phyloP scores from a whole-genome alignment of 495 filamentous ascomycete genomes.

The Tuber calosporum region DNA sequence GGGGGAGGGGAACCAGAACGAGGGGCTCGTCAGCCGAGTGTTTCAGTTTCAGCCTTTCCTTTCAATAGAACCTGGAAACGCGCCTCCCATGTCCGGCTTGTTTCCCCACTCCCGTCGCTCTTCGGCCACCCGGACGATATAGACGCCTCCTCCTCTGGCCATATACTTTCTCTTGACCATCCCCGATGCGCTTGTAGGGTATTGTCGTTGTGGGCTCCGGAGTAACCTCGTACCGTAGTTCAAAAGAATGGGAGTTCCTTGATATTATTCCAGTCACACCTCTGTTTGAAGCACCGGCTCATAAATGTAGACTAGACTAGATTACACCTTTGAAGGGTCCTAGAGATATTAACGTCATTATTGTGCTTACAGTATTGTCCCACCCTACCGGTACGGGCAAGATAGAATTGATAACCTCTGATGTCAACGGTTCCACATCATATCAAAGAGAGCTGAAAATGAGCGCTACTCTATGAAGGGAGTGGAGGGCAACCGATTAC shows the following conservation, averaged over 20 bases:
- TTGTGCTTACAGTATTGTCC: not conserved
- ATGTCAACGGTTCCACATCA: not conserved
- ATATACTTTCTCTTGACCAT: not conserved
- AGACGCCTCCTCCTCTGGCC: constrained; percentile 47
- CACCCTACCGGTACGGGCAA: not conserved
- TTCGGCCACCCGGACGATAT: constrained; percentile 54
- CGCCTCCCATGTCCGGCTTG: constrained; percentile 58
- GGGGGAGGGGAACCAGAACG: not conserved
- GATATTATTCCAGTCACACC: not conserved
- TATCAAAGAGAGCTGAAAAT: not conserved
- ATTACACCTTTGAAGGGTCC: not conserved
- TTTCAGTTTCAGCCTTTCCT: constrained; percentile 11
- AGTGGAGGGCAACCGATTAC: not conserved
- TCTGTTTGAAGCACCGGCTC: not conserved
- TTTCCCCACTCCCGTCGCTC: constrained; percentile 55
- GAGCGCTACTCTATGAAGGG: not conserved
- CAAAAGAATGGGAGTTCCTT: not conserved
- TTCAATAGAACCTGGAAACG: constrained; percentile 2
- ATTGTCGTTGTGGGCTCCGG: not conserved
- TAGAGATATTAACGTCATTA: not conserved
- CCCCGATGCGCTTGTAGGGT: not conserved
- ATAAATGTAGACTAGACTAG: not conserved
- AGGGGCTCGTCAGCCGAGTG: not conserved
- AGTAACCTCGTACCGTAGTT: not conserved
- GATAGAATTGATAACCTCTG: not conserved